phyloP scores from a whole-genome alignment of 805 yeast species.

The Ogataea corticis region DNA sequence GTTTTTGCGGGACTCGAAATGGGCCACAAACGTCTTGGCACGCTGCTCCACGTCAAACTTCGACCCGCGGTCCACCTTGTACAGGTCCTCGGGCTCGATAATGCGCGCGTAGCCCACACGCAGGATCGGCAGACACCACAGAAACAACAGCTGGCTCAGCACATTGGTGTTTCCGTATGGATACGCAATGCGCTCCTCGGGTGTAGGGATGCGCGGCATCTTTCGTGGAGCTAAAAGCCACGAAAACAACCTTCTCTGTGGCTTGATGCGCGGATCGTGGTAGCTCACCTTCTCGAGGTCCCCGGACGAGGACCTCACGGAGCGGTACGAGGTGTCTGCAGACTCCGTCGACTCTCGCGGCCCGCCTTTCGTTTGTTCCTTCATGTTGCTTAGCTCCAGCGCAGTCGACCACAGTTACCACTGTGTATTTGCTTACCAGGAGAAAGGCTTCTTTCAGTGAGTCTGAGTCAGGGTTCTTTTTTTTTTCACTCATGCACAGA shows the following conservation, averaged over 20 bases:
- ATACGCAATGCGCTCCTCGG: slow-evolving; percentile 48
- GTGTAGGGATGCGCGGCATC: slow-evolving; percentile 51
- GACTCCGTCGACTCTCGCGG: not conserved
- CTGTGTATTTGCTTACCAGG: too few species aligned
- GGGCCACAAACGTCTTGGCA: slow-evolving; percentile 35
- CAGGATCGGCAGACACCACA: slow-evolving; percentile 71
- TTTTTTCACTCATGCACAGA: too few species aligned
- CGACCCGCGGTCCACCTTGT: slow-evolving; percentile 39
- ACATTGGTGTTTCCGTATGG: slow-evolving; percentile 44
- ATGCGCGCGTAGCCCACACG: slow-evolving; percentile 71
- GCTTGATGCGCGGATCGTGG: slow-evolving; percentile 24
- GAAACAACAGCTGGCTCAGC: slow-evolving; percentile 48
- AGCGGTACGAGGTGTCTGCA: not conserved
- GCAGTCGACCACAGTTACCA: too few species aligned
- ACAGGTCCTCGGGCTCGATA: slow-evolving; percentile 65
- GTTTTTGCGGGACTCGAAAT: slow-evolving; percentile 35
- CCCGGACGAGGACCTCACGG: not conserved
- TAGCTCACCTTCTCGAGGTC: slow-evolving; percentile 7
- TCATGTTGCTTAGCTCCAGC: too few species aligned
- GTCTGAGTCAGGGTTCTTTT: too few species aligned
- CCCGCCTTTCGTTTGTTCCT: not conserved
- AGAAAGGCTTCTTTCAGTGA: too few species aligned
- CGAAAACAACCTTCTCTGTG: slow-evolving; percentile 38
- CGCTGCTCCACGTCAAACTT: slow-evolving; percentile 42
- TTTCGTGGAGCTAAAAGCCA: slow-evolving; percentile 35